Evolutionary conservation across 257 asterid species (phyloP).

Genomic region (Solanum etuberosum): DNA sequence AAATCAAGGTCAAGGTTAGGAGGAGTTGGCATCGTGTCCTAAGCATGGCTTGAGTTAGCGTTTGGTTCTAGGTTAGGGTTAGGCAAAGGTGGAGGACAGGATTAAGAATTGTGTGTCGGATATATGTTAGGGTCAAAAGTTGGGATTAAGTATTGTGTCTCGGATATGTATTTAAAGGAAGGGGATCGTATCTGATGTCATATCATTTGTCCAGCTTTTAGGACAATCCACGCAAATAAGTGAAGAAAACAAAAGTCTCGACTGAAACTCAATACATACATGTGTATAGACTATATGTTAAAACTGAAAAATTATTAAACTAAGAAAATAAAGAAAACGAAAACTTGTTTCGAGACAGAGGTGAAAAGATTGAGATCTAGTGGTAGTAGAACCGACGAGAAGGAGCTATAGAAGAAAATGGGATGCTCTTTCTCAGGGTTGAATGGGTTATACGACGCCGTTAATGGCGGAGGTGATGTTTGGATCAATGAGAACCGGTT

Average conservation of each 20-base stretch:
- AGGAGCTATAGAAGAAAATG: conserved; percentile 24
- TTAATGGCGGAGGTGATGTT: conserved; percentile 78
- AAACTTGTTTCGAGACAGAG: background rate
- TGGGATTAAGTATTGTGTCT: too few relatives aligned
- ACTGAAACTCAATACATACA: background rate
- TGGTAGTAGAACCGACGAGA: background rate
- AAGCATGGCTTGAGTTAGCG: background rate
- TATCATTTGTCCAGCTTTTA: too few relatives aligned
- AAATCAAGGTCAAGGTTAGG: background rate
- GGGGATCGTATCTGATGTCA: too few relatives aligned
- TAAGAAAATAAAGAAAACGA: background rate
- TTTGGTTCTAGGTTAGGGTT: background rate
- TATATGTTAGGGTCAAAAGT: too few relatives aligned
- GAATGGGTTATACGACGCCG: conserved; percentile 75
- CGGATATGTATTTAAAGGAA: too few relatives aligned
- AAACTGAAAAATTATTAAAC: too few relatives aligned
- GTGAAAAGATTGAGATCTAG: background rate
- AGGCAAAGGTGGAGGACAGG: too few relatives aligned
- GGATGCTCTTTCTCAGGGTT: conserved; percentile 97
- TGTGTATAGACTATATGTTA: background rate
- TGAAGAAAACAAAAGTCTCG: background rate
- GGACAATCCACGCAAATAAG: background rate
- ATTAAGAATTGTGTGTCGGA: too few relatives aligned
- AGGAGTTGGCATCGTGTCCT: too few relatives aligned
- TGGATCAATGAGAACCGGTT: conserved; percentile 98